Evolutionary conservation across 106 monocot species (phyloP), one percentile per base, ranked within the genome.

Genomic region (Hemerocallis citrina): DNA sequence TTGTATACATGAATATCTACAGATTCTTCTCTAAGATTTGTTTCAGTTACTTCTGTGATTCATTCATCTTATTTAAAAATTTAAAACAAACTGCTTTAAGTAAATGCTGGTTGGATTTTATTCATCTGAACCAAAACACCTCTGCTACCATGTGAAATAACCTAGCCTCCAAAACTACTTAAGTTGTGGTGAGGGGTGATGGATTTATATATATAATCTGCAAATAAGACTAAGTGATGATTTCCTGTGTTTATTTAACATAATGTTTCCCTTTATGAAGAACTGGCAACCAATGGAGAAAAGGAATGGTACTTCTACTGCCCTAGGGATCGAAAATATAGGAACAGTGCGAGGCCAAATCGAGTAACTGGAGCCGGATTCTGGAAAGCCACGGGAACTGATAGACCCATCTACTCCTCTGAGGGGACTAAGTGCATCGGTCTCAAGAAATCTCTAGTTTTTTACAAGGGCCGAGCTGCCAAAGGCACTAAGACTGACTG

Each of bases 261-360:
- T 45, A n/a, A n/a, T 30, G 7, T 62, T 21, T 64, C 50, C 34
- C 7, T 31, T 23, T 23, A 16, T 15, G 30, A 29, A 96, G 95
- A 91, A 67, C 61, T 96, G 59, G 95, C 95, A 9, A 75, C 79
- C 7, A 84, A 81, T 0, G 95, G 95, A 7, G 95, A 96, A 66
- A 96, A 90, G 55, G 95, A 96, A 62, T 96, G 95, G 95, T 96
- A 96, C 64, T 96, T 96, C 74, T 96, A 91, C 81, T 90, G 90
- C 45, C 95, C 90, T 2, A 81, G 95, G 57, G 95, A 96, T 68
- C 52, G 95, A 10, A 96, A 96, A 60, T 96, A 96, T 36, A 64
- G 95, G 45, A 96, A 96, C 75, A 96, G 95, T 48, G 74, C 84
- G 6, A 72, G 95, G 64, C 95, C 95, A 0, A 96, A 96, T 77